These are phyloP conservation scores for Pseudonitzschia delicatissima DNA, from an alignment of 108 stramenopile genomes.

Conservation along the genomic window DNA sequence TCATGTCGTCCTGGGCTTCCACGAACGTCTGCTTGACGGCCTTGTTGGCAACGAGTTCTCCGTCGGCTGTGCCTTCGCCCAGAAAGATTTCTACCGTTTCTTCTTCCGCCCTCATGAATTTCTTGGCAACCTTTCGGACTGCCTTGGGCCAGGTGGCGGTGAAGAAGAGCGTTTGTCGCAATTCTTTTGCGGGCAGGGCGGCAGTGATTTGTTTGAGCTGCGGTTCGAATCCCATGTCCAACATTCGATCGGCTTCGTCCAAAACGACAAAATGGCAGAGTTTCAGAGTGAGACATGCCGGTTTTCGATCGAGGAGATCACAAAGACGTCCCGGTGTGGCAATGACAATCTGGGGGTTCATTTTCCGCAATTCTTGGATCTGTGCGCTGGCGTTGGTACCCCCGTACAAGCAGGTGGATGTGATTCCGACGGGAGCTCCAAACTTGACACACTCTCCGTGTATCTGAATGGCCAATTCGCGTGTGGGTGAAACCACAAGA, in stretches of 20 bases:
- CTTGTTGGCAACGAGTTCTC: slow-evolving; percentile 79
- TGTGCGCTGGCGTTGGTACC: slow-evolving; percentile 94
- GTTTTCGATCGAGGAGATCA: slow-evolving; percentile 92
- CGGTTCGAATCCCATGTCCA: slow-evolving; percentile 98
- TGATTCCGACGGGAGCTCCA: slow-evolving; percentile 37
- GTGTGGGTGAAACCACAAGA: slow-evolving; percentile 91
- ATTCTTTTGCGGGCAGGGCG: slow-evolving; percentile 79
- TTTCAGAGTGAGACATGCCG: slow-evolving; percentile 83
- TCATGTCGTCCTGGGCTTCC: slow-evolving; percentile 92
- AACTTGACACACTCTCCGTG: slow-evolving; percentile 92
- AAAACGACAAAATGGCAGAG: slow-evolving; percentile 88
- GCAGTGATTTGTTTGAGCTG: slow-evolving; percentile 95
- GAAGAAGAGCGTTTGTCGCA: slow-evolving; percentile 97
- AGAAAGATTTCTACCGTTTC: slow-evolving; percentile 64
- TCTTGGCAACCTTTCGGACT: slow-evolving; percentile 94
- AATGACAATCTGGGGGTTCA: slow-evolving; percentile 93
- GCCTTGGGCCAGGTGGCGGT: slow-evolving; percentile 98
- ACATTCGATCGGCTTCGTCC: slow-evolving; percentile 98
- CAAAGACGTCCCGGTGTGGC: slow-evolving; percentile 97
- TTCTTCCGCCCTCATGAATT: slow-evolving; percentile 92
- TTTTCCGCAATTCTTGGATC: slow-evolving; percentile 90
- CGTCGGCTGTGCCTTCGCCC: slow-evolving; percentile 45
- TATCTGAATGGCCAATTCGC: slow-evolving; percentile 98
- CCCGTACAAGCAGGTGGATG: slow-evolving; percentile 93
- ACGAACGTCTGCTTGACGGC: slow-evolving; percentile 98